phyloP scores from a whole-genome alignment of 768 basidiomycete species.

The Tulasnella sp. region DNA sequence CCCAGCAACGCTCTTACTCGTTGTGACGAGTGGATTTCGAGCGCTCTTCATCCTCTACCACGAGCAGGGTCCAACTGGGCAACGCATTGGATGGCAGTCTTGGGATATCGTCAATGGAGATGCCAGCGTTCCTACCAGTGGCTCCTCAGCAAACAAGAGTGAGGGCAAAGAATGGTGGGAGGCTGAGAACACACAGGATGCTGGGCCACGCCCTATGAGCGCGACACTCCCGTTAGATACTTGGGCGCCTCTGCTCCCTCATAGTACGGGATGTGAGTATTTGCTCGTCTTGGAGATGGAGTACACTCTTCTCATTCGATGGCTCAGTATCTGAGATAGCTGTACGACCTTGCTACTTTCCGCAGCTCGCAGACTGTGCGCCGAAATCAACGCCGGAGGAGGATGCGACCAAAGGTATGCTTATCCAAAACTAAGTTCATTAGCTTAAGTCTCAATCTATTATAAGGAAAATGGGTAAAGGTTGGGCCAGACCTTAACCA shows the following conservation, averaged over 20 bases:
- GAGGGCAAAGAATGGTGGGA: conserved; percentile 53
- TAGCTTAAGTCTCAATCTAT: no score
- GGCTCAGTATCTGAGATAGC: conserved; percentile 70
- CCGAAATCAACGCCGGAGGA: conserved; percentile 45
- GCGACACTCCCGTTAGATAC: conserved; percentile 53
- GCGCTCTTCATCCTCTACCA: conserved; percentile 14
- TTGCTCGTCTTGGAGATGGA: neutral
- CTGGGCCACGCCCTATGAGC: conserved; percentile 45
- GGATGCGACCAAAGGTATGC: conserved; percentile 18
- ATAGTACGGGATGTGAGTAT: conserved; percentile 61
- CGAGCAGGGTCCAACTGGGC: conserved; percentile 31
- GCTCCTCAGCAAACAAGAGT: neutral
- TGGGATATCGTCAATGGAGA: conserved; percentile 47
- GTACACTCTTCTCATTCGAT: neutral
- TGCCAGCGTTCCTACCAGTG: neutral
- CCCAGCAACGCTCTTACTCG: neutral
- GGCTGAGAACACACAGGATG: conserved; percentile 23
- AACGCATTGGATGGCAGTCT: conserved; percentile 73
- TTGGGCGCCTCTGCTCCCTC: conserved; percentile 67
- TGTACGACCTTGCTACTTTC: conserved; percentile 47
- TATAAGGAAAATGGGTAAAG: conserved; percentile 67
- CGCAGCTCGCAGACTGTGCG: conserved; percentile 54
- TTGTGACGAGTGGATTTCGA: neutral
- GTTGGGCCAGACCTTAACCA: conserved; percentile 71
- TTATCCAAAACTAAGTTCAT: no score